Percentiles rank a stretch among this genome's conserved stretches.
Evolutionary conservation across 2,329 filamentous ascomycete genomes (phyloP).

Genomic region (Didymella lethalis): DNA sequence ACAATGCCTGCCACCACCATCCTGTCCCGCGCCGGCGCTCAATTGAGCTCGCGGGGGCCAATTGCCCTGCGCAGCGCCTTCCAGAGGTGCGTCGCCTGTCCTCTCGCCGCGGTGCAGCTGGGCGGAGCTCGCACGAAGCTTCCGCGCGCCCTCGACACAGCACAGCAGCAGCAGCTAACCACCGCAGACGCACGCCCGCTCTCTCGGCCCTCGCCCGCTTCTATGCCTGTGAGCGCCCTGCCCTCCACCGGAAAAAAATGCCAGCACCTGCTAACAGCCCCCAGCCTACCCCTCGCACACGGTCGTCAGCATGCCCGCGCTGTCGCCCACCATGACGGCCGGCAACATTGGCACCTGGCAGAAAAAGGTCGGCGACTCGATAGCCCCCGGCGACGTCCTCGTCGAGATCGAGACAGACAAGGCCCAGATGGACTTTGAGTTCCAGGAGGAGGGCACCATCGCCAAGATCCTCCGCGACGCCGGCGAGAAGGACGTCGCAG

Average conservation of each 20-base stretch:
- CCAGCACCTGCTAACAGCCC: conserved; percentile 1
- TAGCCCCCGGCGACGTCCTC: conserved; percentile 91
- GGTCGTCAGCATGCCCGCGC: conserved; percentile 95
- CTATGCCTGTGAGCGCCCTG: conserved; percentile 67
- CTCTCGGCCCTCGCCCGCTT: conserved; percentile 69
- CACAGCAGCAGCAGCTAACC: conserved; percentile 28
- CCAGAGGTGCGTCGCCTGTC: conserved; percentile 47
- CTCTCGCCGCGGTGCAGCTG: not conserved
- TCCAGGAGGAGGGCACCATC: conserved; percentile 95
- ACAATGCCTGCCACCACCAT: conserved; percentile 63
- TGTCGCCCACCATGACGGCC: conserved; percentile 96
- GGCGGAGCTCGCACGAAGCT: not conserved
- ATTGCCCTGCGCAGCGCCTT: conserved; percentile 56
- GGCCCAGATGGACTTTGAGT: conserved; percentile 99
- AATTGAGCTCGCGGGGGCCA: conserved; percentile 52
- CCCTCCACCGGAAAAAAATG: conserved; percentile 17
- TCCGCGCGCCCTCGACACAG: not conserved
- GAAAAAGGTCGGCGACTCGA: conserved; percentile 90
- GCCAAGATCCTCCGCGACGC: conserved; percentile 93
- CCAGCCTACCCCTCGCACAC: conserved; percentile 93
- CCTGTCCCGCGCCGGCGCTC: conserved; percentile 55
- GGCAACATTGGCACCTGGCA: conserved; percentile 98
- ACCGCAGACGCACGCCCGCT: conserved; percentile 57
- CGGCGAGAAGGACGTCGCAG: conserved; percentile 90
- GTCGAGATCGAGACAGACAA: conserved; percentile 99